These are phyloP conservation scores for Trichoderma sp. DNA, from an alignment of 2,329 filamentous ascomycete species.

Conservation along the genomic window DNA sequence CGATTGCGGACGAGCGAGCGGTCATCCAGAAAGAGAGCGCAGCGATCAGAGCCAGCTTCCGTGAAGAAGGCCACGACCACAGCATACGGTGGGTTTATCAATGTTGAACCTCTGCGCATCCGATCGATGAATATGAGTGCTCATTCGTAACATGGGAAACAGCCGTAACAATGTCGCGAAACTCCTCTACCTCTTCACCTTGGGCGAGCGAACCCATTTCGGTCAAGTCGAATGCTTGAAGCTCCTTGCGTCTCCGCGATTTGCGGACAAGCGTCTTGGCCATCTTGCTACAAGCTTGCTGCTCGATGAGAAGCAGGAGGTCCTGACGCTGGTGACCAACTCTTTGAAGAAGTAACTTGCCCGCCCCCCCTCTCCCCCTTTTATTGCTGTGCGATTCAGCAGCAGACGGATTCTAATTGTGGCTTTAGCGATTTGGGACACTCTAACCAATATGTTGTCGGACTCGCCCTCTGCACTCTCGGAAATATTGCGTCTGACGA, in stretches of 20 bases:
- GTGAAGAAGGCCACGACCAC: conserved; percentile 93
- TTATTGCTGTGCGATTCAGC: not conserved
- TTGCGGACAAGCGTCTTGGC: conserved; percentile 94
- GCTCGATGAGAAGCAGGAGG: conserved; percentile 97
- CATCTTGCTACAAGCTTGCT: conserved; percentile 96
- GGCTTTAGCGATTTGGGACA: conserved; percentile 84
- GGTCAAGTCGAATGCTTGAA: conserved; percentile 99
- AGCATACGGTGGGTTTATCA: conserved; percentile 72
- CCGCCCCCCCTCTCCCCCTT: not conserved
- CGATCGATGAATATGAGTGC: conserved; percentile 1
- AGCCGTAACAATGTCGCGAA: conserved; percentile 99
- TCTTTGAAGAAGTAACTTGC: conserved; percentile 85
- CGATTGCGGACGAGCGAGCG: conserved; percentile 96
- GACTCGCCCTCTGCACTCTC: conserved; percentile 91
- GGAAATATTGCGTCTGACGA: conserved; percentile 98
- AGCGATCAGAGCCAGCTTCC: conserved; percentile 94
- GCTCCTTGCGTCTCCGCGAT: conserved; percentile 91
- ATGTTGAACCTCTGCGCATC: not conserved
- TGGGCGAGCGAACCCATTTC: conserved; percentile 97
- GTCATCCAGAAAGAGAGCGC: conserved; percentile 99
- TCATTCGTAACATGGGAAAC: conserved; percentile 3
- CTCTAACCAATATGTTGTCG: conserved; percentile 97
- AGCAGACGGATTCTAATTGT: not conserved
- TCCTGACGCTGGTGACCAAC: conserved; percentile 94
- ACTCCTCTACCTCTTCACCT: conserved; percentile 94